Percentiles rank a stretch among this genome's conserved stretches.
phyloP scores from a whole-genome alignment of 2,329 filamentous ascomycete species.

The Monosporascus sp. region DNA sequence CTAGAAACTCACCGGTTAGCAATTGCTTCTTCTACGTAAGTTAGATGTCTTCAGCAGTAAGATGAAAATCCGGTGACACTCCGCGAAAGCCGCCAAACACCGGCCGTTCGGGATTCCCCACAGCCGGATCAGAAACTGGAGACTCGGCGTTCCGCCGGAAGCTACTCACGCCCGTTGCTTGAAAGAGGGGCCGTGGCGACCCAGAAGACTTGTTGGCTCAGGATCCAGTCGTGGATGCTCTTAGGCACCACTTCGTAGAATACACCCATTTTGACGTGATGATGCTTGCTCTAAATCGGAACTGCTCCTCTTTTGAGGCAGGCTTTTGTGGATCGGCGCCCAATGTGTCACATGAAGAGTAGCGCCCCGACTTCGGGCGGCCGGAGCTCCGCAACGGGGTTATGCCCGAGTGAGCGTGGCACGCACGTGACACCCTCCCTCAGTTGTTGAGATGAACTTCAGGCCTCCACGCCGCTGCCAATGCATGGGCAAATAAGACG shows the following conservation, averaged over 20 bases:
- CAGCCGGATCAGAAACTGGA: neutral
- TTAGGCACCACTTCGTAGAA: constrained; percentile 26
- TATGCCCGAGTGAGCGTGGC: too few species aligned
- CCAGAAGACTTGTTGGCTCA: constrained; percentile 69
- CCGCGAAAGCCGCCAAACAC: neutral
- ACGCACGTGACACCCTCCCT: too few species aligned
- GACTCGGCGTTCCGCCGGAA: neutral
- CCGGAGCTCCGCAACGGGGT: too few species aligned
- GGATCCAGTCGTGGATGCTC: constrained; percentile 57
- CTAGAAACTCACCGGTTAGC: neutral
- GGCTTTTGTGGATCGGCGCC: too few species aligned
- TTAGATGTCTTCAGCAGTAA: neutral
- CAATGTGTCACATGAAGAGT: too few species aligned
- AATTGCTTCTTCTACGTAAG: neutral
- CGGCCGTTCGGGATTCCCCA: neutral
- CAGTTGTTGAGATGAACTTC: too few species aligned
- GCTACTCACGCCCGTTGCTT: constrained; percentile 39
- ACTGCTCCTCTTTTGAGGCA: neutral
- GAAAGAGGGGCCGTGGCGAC: constrained; percentile 65
- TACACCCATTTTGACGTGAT: constrained; percentile 20
- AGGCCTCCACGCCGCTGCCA: too few species aligned
- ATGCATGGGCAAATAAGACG: too few species aligned
- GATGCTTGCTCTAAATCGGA: neutral
- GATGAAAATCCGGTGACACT: too few species aligned
- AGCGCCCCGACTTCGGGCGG: too few species aligned